Conservation (phyloP, 768 basidiomycete species). For the Dendrothele bispora region DNA sequence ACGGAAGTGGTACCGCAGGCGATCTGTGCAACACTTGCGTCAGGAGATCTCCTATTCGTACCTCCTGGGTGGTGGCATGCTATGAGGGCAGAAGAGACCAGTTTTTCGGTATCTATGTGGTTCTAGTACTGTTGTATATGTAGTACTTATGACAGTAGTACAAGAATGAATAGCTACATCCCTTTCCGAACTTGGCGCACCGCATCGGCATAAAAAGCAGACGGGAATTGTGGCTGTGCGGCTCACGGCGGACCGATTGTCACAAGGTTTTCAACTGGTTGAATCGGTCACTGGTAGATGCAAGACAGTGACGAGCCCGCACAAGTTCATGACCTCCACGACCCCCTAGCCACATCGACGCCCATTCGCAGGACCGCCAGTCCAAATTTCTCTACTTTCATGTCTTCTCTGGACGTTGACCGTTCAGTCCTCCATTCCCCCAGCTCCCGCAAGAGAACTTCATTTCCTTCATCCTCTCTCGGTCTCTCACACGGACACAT, state of each 20-base stretch:
- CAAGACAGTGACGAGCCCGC: background rate
- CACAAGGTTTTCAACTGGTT: no score
- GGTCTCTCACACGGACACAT: slow-evolving; percentile 58
- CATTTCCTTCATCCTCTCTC: slow-evolving; percentile 40
- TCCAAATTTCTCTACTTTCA: slow-evolving; percentile 11
- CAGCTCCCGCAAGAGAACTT: slow-evolving; percentile 16
- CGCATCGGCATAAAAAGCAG: no score
- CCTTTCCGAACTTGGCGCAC: no score
- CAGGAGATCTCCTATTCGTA: slow-evolving; percentile 87
- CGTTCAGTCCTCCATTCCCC: slow-evolving; percentile 27
- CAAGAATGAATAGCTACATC: no score
- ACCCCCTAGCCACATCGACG: slow-evolving; percentile 1
- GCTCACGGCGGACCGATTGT: no score
- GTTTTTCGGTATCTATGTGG: slow-evolving; percentile 92
- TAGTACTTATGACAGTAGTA: no score
- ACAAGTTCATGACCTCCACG: slow-evolving; percentile 15
- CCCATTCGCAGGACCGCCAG: background rate
- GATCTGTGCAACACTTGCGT: slow-evolving; percentile 59
- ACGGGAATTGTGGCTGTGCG: no score
- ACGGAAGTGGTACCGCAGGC: slow-evolving; percentile 58
- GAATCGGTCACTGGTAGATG: no score
- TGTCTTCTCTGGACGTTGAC: slow-evolving; percentile 30
- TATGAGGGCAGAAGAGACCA: slow-evolving; percentile 78
- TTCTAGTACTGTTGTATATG: no score
- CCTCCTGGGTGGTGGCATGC: slow-evolving; percentile 96